These are phyloP conservation scores for Hypoxylon trugodes DNA, from an alignment of 495 filamentous ascomycete species.

Conservation along the genomic window DNA sequence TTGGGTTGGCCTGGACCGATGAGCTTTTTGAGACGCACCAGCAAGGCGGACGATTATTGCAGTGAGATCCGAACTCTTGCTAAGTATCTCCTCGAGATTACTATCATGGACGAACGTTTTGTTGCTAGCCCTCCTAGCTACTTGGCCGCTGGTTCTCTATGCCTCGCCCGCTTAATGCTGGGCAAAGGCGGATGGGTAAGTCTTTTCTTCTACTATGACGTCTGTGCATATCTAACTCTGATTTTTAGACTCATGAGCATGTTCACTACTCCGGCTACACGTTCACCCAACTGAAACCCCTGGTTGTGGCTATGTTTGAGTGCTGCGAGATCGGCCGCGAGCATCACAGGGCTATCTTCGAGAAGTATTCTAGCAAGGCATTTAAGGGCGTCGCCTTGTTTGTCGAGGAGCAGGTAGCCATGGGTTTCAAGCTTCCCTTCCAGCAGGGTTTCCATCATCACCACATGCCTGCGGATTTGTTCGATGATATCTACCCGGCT, in stretches of 20 bases:
- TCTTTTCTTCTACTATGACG: conserved; percentile 6
- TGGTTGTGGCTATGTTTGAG: conserved; percentile 79
- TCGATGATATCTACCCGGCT: conserved; percentile 3
- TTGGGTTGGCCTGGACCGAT: conserved; percentile 97
- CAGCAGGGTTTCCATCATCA: conserved; percentile 15
- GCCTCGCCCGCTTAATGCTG: conserved; percentile 87
- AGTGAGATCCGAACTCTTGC: conserved; percentile 93
- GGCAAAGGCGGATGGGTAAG: conserved; percentile 93
- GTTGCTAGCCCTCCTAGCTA: conserved; percentile 91
- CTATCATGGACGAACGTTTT: conserved; percentile 98
- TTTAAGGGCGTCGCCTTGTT: conserved; percentile 85
- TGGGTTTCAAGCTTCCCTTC: conserved; percentile 57
- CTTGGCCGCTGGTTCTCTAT: conserved; percentile 90
- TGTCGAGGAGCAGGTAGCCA: conserved; percentile 74
- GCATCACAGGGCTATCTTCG: conserved; percentile 86
- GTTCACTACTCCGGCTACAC: conserved; percentile 94
- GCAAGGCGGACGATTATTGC: conserved; percentile 98
- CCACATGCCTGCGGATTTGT: conserved; percentile 5
- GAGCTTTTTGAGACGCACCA: conserved; percentile 95
- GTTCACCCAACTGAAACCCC: conserved; percentile 77
- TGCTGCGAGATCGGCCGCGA: conserved; percentile 83
- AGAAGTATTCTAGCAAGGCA: conserved; percentile 86
- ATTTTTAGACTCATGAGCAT: conserved; percentile 74
- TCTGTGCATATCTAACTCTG: conserved; percentile 33
- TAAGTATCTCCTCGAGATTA: conserved; percentile 97